Evolutionary conservation across 495 filamentous ascomycete genomes (phyloP).

Genomic region (Trichoderma asperelloides): DNA sequence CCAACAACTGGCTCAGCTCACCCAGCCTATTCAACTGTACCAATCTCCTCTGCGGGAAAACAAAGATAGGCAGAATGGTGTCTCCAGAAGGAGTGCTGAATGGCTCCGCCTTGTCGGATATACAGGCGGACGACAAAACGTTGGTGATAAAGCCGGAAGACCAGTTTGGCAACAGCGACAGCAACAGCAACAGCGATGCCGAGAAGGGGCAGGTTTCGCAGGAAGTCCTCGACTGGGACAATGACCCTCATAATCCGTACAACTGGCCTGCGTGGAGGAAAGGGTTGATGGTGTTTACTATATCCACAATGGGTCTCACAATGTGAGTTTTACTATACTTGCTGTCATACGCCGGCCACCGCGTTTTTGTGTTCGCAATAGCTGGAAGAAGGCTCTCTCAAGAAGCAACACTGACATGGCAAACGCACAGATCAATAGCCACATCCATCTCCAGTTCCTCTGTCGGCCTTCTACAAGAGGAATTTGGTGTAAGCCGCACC

Average conservation of each 20-base stretch:
- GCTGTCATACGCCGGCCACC: not conserved
- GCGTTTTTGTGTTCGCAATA: not conserved
- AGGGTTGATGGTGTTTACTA: not conserved
- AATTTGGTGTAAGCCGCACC: not conserved
- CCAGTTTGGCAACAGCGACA: constrained; percentile 1
- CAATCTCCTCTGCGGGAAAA: not conserved
- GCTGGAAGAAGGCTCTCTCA: not conserved
- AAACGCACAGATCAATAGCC: not conserved
- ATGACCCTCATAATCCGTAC: not conserved
- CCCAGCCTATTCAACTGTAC: not conserved
- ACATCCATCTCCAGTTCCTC: not conserved
- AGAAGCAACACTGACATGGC: not conserved
- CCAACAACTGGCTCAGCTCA: not conserved
- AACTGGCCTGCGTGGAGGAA: constrained; percentile 7
- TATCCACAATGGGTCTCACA: not conserved
- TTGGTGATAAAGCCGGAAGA: not conserved
- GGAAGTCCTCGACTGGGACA: constrained; percentile 11
- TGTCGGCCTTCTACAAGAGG: not conserved
- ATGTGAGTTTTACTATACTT: not conserved
- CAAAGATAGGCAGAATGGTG: not conserved
- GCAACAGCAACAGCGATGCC: not conserved
- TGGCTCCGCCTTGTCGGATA: not conserved
- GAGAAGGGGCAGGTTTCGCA: not conserved
- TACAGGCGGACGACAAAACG: not conserved
- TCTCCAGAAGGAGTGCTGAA: not conserved